These are phyloP conservation scores for Pleodorina starrii DNA, from an alignment of 139 green algal genomes.

Conservation along the genomic window DNA sequence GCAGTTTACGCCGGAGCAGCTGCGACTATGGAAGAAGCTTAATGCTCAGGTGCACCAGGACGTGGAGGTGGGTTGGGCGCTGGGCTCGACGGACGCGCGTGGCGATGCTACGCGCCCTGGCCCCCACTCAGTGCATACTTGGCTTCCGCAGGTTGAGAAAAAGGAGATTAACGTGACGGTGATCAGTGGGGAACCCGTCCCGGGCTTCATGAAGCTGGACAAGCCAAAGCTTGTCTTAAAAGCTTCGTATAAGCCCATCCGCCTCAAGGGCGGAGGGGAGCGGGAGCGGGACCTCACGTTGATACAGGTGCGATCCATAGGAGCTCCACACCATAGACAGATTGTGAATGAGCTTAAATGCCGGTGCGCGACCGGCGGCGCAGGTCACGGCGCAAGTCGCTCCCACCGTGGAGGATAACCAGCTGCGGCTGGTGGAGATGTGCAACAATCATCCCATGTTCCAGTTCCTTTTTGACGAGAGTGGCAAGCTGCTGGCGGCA, in stretches of 20 bases:
- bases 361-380: neutral
- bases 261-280: constrained; percentile 2
- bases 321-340: too few species aligned
- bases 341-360: too few species aligned
- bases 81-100: neutral
- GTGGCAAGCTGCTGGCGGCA: constrained; percentile 69
- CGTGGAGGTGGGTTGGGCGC: constrained; percentile 48
- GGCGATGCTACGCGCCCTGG: neutral
- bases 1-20: constrained; percentile 14
- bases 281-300: constrained; percentile 33
- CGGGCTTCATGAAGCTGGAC: constrained; percentile 51
- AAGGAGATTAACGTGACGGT: constrained; percentile 53
- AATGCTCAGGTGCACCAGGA: constrained; percentile 55
- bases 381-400: constrained; percentile 43
- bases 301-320: constrained; percentile 40
- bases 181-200: constrained; percentile 25
- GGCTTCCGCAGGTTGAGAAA: constrained; percentile 40
- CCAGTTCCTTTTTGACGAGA: constrained; percentile 77
- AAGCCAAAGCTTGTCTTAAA: constrained; percentile 49
- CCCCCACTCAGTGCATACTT: neutral
- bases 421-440: constrained; percentile 69
- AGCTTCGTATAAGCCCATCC: constrained; percentile 44
- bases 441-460: constrained; percentile 78
- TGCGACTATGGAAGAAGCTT: constrained; percentile 43
- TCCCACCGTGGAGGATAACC: constrained; percentile 50